Percentiles rank a stretch among this genome's conserved stretches.
Evolutionary conservation across 2,329 filamentous ascomycete species (phyloP).

Genomic region (Colletotrichum camelliae): DNA sequence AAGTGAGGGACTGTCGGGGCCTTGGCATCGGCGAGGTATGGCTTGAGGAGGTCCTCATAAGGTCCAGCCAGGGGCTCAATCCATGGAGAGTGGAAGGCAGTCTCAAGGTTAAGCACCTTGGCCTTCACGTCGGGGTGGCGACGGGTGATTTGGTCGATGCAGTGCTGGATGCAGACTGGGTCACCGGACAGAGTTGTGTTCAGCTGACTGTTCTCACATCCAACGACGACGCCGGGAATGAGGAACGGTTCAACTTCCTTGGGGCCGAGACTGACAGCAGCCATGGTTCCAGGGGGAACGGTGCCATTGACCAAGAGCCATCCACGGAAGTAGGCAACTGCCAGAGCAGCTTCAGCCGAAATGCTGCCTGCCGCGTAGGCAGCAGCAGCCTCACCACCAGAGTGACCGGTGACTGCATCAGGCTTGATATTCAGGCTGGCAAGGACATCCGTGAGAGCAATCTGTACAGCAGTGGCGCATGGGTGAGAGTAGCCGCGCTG

Average conservation of each 20-base stretch:
- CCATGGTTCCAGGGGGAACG: conserved; percentile 40
- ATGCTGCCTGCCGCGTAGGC: conserved; percentile 45
- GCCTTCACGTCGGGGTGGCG: conserved; percentile 33
- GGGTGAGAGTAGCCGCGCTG: conserved; percentile 29
- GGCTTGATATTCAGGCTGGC: conserved; percentile 33
- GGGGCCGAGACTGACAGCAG: conserved; percentile 40
- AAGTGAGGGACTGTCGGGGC: neutral
- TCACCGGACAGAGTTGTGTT: conserved; percentile 34
- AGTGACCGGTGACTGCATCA: conserved; percentile 44
- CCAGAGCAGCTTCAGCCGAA: conserved; percentile 39
- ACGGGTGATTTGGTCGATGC: conserved; percentile 32
- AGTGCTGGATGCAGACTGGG: conserved; percentile 25
- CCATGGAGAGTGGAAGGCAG: conserved; percentile 45
- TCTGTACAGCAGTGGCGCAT: conserved; percentile 39
- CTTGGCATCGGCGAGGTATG: neutral
- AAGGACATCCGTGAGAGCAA: conserved; percentile 46
- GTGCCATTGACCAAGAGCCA: conserved; percentile 23
- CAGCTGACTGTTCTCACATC: conserved; percentile 34
- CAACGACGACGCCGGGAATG: conserved; percentile 28
- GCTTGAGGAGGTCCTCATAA: conserved; percentile 4
- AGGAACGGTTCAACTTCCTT: conserved; percentile 33
- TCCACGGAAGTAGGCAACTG: conserved; percentile 45
- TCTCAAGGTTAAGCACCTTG: conserved; percentile 40
- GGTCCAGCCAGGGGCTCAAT: conserved; percentile 23
- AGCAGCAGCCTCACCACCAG: conserved; percentile 49